Evolutionary conservation across 805 yeast species (phyloP).

Genomic region (Myxozyma geophila): DNA sequence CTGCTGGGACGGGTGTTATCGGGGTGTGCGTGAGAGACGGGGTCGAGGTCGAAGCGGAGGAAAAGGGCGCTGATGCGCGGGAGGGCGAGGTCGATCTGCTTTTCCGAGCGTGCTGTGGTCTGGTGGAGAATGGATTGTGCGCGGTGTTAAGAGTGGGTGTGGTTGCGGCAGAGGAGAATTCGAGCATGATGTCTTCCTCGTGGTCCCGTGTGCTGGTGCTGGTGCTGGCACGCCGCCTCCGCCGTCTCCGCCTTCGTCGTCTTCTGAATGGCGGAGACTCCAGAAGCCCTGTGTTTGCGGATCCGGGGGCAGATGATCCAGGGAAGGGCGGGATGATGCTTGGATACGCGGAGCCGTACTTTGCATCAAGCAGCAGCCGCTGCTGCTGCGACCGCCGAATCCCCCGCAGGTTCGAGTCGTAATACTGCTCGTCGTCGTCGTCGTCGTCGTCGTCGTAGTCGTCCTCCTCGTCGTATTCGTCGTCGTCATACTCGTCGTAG

Average conservation of each 20-base stretch:
- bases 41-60: background rate
- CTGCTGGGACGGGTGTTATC: conserved; percentile 2
- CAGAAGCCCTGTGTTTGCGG: background rate
- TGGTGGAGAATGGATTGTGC: background rate
- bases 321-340: conserved; percentile 2
- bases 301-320: background rate
- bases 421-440: conserved; percentile 14
- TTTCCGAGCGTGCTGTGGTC: background rate
- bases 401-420: background rate
- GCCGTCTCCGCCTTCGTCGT: conserved; percentile 11
- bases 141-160: background rate
- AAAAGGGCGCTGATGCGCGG: background rate
- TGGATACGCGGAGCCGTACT: conserved; percentile 15
- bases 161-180: conserved; percentile 1
- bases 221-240: conserved; percentile 1
- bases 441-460: conserved; percentile 17
- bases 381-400: conserved; percentile 4
- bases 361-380: conserved; percentile 11
- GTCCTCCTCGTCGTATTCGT: conserved; percentile 9
- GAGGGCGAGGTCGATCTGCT: conserved; percentile 8
- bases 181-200: background rate
- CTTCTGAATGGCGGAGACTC: conserved; percentile 15
- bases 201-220: background rate
- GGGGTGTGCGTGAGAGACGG: conserved; percentile 2
- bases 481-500: conserved; percentile 20